A percentile compares a stretch with the other conserved stretches of the same genome.
These are phyloP conservation scores for Discostella stelligeroides DNA, from an alignment of 108 stramenopile genomes.

Conservation along the genomic window DNA sequence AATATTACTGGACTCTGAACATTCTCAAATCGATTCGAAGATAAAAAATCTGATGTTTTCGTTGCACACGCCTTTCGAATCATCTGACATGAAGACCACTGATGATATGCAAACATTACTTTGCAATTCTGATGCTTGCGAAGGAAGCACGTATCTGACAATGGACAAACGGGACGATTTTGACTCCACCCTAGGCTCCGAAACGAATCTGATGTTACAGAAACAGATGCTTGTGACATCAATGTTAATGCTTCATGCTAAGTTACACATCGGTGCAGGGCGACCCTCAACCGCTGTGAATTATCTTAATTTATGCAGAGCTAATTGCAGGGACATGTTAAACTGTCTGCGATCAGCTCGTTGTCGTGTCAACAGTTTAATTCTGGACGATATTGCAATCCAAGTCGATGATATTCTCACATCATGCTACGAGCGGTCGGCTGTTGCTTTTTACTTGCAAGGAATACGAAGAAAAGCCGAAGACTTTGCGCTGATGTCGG, in stretches of 20 bases:
- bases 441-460: conserved; percentile 25
- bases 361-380: neutral
- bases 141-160: neutral
- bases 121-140: neutral
- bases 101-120: neutral
- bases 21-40: neutral
- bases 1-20: neutral
- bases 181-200: neutral
- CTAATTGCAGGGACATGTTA: conserved; percentile 19
- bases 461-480: conserved; percentile 49
- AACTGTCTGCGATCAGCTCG: conserved; percentile 10
- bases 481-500: conserved; percentile 38
- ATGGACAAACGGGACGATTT: neutral
- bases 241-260: conserved; percentile 23
- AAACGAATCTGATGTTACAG: conserved; percentile 5
- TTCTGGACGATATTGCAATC: conserved; percentile 21
- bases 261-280: conserved; percentile 16
- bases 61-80: neutral
- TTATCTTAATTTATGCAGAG: conserved; percentile 19
- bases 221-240: conserved; percentile 18
- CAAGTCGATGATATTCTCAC: conserved; percentile 31
- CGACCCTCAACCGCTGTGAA: conserved; percentile 21
- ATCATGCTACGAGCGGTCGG: conserved; percentile 28
- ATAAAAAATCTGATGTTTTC: neutral
- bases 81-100: neutral